A percentile compares a stretch with the other conserved stretches of the same genome.
These are phyloP conservation scores for Penicillium sp. DNA, from an alignment of 2,329 filamentous ascomycete genomes.

Conservation along the genomic window DNA sequence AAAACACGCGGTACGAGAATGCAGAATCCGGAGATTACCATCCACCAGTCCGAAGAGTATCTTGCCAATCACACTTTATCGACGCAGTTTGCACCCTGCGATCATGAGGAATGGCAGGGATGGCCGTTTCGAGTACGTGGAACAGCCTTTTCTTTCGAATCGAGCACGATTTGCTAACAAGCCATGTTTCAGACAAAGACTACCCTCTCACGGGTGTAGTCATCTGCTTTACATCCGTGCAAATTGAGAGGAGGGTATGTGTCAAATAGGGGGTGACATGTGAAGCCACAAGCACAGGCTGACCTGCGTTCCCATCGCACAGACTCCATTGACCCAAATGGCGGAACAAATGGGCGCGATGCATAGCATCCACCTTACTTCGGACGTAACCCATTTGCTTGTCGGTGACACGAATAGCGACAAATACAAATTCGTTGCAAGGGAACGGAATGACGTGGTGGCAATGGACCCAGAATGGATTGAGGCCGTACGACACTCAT, in stretches of 20 bases:
- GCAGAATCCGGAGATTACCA: background rate
- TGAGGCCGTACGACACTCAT: constrained; percentile 71
- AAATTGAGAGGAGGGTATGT: constrained; percentile 72
- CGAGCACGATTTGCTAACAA: constrained; percentile 15
- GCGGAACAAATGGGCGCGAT: constrained; percentile 79
- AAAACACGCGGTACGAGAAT: constrained; percentile 15
- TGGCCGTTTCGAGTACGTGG: constrained; percentile 33
- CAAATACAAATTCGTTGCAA: constrained; percentile 94
- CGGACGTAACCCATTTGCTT: constrained; percentile 90
- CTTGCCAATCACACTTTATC: background rate
- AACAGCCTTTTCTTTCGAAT: background rate
- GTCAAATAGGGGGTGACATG: background rate
- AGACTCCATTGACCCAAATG: constrained; percentile 42
- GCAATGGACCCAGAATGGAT: constrained; percentile 83
- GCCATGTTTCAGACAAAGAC: constrained; percentile 48
- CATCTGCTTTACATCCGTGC: constrained; percentile 83
- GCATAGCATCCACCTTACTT: constrained; percentile 90
- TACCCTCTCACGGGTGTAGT: constrained; percentile 68
- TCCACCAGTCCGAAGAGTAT: background rate
- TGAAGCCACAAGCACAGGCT: constrained; percentile 1
- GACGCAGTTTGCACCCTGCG: constrained; percentile 1
- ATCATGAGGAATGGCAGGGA: constrained; percentile 43
- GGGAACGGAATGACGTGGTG: constrained; percentile 79
- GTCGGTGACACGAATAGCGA: constrained; percentile 85
- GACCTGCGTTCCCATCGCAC: constrained; percentile 3